These are phyloP conservation scores for Pilasporangium apinafurcum DNA, from an alignment of 352 stramenopile genomes.

Conservation along the genomic window DNA sequence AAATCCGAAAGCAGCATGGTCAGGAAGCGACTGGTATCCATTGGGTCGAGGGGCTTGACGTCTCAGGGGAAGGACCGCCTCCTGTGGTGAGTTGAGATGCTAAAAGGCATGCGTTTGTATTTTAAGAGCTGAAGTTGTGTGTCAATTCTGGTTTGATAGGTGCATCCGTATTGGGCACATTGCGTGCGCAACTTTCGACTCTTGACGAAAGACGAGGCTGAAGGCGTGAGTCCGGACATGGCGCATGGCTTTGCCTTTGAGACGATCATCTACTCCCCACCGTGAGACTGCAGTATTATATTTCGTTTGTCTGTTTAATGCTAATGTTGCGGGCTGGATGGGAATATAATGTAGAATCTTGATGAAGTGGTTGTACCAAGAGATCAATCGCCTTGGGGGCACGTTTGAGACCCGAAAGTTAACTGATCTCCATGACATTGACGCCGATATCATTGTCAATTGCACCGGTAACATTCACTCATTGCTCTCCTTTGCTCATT, in stretches of 20 bases:
- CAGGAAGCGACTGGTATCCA: slow-evolving; percentile 42
- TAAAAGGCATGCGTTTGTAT: not conserved
- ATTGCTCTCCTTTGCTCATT: not conserved
- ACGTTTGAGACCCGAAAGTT: slow-evolving; percentile 43
- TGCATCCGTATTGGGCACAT: slow-evolving; percentile 62
- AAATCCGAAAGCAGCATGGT: slow-evolving; percentile 27
- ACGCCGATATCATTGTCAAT: slow-evolving; percentile 53
- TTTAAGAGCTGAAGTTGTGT: not conserved
- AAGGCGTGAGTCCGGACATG: slow-evolving; percentile 22
- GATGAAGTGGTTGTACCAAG: slow-evolving; percentile 38
- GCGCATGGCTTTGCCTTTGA: slow-evolving; percentile 44
- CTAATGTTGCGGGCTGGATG: not conserved
- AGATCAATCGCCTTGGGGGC: slow-evolving; percentile 37
- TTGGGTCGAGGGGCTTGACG: slow-evolving; percentile 37
- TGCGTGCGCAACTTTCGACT: slow-evolving; percentile 53
- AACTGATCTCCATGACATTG: slow-evolving; percentile 20
- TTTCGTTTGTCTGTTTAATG: not conserved
- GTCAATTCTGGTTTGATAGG: not conserved
- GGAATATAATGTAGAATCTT: slow-evolving; percentile 19
- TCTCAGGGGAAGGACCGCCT: slow-evolving; percentile 24
- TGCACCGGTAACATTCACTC: slow-evolving; percentile 29
- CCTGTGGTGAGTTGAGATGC: slow-evolving; percentile 13
- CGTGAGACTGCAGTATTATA: slow-evolving; percentile 18
- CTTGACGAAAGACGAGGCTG: slow-evolving; percentile 29
- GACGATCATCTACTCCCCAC: slow-evolving; percentile 64